Evolutionary conservation across 2,329 filamentous ascomycete genomes (phyloP), one percentile per base, ranked within the genome.

Genomic region (Xylaria sp.): DNA sequence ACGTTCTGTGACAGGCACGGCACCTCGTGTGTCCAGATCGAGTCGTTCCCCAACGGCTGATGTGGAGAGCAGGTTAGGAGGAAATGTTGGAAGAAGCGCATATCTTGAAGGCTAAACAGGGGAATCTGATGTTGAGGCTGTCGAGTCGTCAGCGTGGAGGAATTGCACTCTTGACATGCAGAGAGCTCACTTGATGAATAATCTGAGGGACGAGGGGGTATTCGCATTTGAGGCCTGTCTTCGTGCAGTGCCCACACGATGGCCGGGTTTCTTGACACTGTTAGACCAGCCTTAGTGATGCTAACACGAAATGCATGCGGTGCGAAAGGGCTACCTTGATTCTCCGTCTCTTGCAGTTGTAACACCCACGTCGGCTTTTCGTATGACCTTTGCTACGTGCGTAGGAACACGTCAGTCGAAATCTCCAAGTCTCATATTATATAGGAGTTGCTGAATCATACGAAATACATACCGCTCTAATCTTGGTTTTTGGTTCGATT

Each of bases 51-150:
- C 20, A 91, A 79, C 0, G 90, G 89, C 28, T 91, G 83, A 76
- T 89, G 86, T 2, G 90, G 90, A 74, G 88, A 88, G 71, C 87
- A 89, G 42, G 84, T 82, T 33, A 86, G 79, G 17, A 91, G 79
- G 72, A 91, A 91, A 76, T 91, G 88, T 76, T 91, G 89, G 73
- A 91, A 91, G 76, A 91, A 86, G 44, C 88, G 86, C 89, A 92
- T 90, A 73, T 91, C 89, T 59, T 88, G 85, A 65, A 89, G 73
- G 61, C 83, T 88, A 75, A 90, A 89, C 0, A 89, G 77, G 3
- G 86, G 87, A n/a, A 87, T 83, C 70, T 87, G 86, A 71, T 85
- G 80, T 69, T 86, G 84, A n/a, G 86, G 86, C 85, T 88, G 23
- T 63, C 36, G 28, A 31, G 13, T n/a, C 54, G 23, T 76, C 57